Evolutionary conservation across 108 stramenopile species (phyloP), one percentile per base, ranked within the genome.

Genomic region (Stephanodiscus minutulus): DNA sequence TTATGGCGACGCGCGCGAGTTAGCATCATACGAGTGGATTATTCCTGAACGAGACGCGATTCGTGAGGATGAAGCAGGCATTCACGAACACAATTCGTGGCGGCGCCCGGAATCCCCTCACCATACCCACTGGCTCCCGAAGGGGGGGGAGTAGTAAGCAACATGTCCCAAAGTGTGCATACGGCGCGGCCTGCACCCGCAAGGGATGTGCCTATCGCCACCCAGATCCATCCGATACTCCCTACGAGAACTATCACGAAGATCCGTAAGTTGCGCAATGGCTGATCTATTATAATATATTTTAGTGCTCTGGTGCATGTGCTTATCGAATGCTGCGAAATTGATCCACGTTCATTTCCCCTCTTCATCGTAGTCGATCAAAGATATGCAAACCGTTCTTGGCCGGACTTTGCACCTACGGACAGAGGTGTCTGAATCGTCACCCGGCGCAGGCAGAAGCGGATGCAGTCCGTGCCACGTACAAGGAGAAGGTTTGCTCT

Each of bases 131-230:
- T 4, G 77, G 81, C 25, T 60, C 64, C 10, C 77, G 68, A 35
- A 77, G 74, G 61, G 64, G 41, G 1, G 58, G 41, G 17, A 33
- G 60, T 64, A 54, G 41, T 0, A 66, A 65, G 35, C 77, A 68
- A 44, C 70, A 73, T 20, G 81, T 88, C 62, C 67, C 81, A 15
- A 76, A 78, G 27, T 93, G 89, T 55, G 79, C 80, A 15, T 90
- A 90, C 58, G 91, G 89, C 1, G 11, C 76, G 17, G 91, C 81
- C 21, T 93, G 91, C 59, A 90, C 66, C 28, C 83, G 91, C 18
- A 74, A 83, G 10, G 89, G 87, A 37, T 93, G 91, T 71, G 86
- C 84, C 15, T 90, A 86, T 74, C 83, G 81, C 3, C 91, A 93
- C 66, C 79, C 80, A 17, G 57, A 50, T 39, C 43, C 65, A 17